These are phyloP conservation scores for Plasmodium gallinaceum DNA, from an alignment of 169 alveolate species.

Conservation along the genomic window DNA sequence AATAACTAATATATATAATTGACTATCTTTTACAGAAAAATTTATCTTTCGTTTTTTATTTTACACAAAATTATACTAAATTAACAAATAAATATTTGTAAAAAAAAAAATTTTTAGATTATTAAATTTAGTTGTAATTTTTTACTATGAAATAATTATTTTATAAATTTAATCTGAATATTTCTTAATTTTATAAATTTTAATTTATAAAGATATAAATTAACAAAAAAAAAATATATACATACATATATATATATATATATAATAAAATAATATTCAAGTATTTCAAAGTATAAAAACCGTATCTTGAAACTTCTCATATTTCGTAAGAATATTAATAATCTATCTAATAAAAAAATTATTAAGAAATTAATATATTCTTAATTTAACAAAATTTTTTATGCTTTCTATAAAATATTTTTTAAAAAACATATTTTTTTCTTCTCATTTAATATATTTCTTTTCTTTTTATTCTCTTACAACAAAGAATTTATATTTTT, in stretches of 20 bases:
- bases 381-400: too few relatives aligned
- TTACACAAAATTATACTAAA: too few relatives aligned
- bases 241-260: too few relatives aligned
- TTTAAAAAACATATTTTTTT: too few relatives aligned
- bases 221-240: slow-evolving; percentile 6
- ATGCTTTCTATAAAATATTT: too few relatives aligned
- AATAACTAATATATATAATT: not conserved
- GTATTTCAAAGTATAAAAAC: not conserved
- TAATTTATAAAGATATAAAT: slow-evolving; percentile 11
- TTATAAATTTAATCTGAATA: slow-evolving; percentile 13
- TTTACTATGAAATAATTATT: slow-evolving; percentile 2
- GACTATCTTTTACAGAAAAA: not conserved
- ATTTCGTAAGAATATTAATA: too few relatives aligned
- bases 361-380: too few relatives aligned
- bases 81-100: not conserved
- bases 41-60: not conserved
- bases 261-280: not conserved
- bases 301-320: too few relatives aligned
- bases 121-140: slow-evolving; percentile 9
- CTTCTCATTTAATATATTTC: too few relatives aligned
- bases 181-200: slow-evolving; percentile 15
- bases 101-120: not conserved
- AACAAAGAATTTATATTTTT: too few relatives aligned
- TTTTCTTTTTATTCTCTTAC: too few relatives aligned
- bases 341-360: not conserved